Conservation (phyloP, 176 grass and related monocot species). For the Cymbopogon citratus region DNA sequence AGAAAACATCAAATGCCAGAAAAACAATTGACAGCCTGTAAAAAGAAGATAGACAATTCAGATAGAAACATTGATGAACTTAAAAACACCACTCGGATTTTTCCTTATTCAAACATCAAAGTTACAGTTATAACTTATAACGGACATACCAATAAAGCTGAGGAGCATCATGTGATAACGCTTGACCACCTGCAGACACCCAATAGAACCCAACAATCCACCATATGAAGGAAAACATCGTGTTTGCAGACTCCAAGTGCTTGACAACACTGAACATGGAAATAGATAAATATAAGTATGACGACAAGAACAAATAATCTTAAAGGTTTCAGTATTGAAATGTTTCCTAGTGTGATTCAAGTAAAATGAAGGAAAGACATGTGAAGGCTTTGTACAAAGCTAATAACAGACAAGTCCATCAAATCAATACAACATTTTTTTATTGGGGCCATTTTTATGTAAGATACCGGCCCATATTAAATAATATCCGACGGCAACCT, state of each 20-base stretch:
- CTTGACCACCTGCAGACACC: constrained; percentile 81
- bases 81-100: neutral
- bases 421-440: neutral
- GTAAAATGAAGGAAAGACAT: constrained; percentile 4
- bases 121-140: constrained; percentile 13
- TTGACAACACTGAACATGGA: constrained; percentile 60
- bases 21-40: constrained; percentile 94
- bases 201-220: constrained; percentile 98
- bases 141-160: constrained; percentile 87
- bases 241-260: constrained; percentile 93
- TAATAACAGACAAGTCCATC: neutral
- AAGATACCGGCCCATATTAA: neutral
- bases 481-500: neutral
- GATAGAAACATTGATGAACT: constrained; percentile 10
- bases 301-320: neutral
- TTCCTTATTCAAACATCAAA: neutral
- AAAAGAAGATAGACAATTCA: constrained; percentile 29
- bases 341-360: neutral
- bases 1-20: constrained; percentile 98
- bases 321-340: constrained; percentile 4
- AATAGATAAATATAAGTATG: neutral
- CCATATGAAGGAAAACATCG: constrained; percentile 99
- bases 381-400: neutral
- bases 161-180: constrained; percentile 63
- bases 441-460: neutral